Evolutionary conservation across 148 eudicot species (phyloP).

Genomic region (Beta vulgaris): DNA sequence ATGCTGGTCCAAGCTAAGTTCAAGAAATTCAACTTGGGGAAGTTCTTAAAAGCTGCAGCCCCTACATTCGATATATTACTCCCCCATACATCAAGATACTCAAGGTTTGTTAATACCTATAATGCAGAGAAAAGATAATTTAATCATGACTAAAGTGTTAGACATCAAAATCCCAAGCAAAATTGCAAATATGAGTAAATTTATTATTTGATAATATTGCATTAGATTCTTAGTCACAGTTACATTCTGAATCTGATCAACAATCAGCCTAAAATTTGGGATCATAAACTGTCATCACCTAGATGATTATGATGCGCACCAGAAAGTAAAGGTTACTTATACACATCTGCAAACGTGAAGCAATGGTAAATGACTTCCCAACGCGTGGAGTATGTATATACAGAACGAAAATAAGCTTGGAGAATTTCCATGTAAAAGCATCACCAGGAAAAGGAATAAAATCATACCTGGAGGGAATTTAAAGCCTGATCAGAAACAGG

Average conservation of each 20-base stretch:
- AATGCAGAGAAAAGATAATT: background rate
- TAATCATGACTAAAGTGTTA: background rate
- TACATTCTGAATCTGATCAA: background rate
- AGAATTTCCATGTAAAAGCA: background rate
- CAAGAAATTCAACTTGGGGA: constrained; percentile 56
- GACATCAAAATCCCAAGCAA: background rate
- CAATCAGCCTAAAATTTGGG: background rate
- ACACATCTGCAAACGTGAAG: too few species aligned
- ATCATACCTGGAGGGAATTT: constrained; percentile 59
- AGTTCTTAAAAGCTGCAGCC: constrained; percentile 36
- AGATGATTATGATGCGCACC: too few species aligned
- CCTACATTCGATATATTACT: constrained; percentile 67
- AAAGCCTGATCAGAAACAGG: constrained; percentile 67
- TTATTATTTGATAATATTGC: too few species aligned
- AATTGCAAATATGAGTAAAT: too few species aligned
- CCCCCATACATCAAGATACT: constrained; percentile 86
- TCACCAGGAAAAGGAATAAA: background rate
- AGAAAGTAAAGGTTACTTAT: too few species aligned
- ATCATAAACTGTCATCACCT: background rate
- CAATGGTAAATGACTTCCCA: too few species aligned
- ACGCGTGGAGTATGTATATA: too few species aligned
- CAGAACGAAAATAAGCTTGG: background rate
- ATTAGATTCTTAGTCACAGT: too few species aligned
- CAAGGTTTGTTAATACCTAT: constrained; percentile 61
- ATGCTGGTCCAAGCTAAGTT: constrained; percentile 83